Conservation (phyloP, 257 asterid genomes). For the Petrea volubilis region DNA sequence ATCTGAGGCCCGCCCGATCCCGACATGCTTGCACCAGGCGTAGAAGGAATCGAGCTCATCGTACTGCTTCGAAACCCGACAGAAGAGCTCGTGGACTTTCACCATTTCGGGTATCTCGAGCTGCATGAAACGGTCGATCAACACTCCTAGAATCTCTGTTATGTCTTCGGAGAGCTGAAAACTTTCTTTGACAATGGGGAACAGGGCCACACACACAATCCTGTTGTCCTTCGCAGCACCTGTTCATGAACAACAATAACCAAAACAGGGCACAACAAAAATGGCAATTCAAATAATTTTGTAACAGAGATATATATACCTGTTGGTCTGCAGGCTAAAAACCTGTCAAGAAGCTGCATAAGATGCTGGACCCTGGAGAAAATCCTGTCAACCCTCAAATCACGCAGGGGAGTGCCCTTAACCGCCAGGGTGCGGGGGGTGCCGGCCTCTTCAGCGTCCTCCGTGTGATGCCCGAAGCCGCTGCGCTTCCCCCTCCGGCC, state of each 20-base stretch:
- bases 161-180: conserved; percentile 69
- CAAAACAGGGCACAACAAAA: not conserved
- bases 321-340: conserved; percentile 81
- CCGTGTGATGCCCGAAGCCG: conserved; percentile 40
- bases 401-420: conserved; percentile 51
- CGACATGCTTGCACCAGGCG: conserved; percentile 65
- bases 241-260: conserved; percentile 18
- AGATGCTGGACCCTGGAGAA: conserved; percentile 65
- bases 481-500: conserved; percentile 57
- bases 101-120: conserved; percentile 67
- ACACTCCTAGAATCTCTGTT: conserved; percentile 61
- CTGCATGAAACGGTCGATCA: conserved; percentile 83
- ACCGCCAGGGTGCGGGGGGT: conserved; percentile 25
- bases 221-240: conserved; percentile 76
- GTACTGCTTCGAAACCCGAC: conserved; percentile 72
- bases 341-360: conserved; percentile 78
- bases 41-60: conserved; percentile 83
- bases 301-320: conserved; percentile 37
- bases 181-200: conserved; percentile 76
- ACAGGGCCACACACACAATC: conserved; percentile 69
- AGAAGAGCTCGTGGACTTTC: conserved; percentile 67
- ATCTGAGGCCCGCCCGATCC: conserved; percentile 70
- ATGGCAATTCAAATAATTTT: not conserved
- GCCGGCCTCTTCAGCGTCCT: conserved; percentile 38
- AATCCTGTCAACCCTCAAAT: conserved; percentile 60